Percentiles rank a stretch among this genome's conserved stretches.
Conservation (phyloP, 306 rosid species). For the Rosa chinensis region DNA sequence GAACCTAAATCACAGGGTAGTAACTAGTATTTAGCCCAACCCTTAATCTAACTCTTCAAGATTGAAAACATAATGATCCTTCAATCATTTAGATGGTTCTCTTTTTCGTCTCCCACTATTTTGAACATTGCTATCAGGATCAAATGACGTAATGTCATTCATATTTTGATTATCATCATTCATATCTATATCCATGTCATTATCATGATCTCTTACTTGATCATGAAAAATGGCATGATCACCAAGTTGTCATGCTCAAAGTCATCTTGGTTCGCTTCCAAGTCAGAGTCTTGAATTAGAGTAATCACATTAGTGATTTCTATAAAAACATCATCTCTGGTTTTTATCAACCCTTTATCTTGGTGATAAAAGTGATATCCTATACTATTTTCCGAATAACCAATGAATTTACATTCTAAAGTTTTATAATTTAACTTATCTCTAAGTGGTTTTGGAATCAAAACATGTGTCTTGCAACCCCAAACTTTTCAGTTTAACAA, state of each 20-base stretch:
- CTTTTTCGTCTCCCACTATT: background rate
- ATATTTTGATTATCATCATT: background rate
- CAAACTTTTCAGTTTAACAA: background rate
- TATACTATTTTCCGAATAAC: too few relatives aligned
- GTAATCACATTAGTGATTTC: too few relatives aligned
- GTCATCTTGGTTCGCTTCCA: too few relatives aligned
- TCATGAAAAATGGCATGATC: background rate
- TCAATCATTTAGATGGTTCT: background rate
- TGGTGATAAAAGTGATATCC: too few relatives aligned
- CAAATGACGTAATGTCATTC: too few relatives aligned
- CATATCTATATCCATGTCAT: background rate
- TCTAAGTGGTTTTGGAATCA: background rate
- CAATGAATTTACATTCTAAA: too few relatives aligned
- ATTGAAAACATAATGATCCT: background rate
- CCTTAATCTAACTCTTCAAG: background rate
- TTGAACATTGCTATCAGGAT: background rate
- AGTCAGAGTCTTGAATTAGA: too few relatives aligned
- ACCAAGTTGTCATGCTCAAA: background rate
- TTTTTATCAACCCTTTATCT: too few relatives aligned
- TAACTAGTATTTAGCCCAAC: too few relatives aligned
- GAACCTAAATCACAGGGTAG: too few relatives aligned
- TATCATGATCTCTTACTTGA: background rate
- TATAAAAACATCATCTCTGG: too few relatives aligned
- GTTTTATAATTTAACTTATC: background rate
- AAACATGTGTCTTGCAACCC: background rate